These are phyloP conservation scores for Thalia dealbata DNA, from an alignment of 176 grass and related monocot genomes.

Conservation along the genomic window DNA sequence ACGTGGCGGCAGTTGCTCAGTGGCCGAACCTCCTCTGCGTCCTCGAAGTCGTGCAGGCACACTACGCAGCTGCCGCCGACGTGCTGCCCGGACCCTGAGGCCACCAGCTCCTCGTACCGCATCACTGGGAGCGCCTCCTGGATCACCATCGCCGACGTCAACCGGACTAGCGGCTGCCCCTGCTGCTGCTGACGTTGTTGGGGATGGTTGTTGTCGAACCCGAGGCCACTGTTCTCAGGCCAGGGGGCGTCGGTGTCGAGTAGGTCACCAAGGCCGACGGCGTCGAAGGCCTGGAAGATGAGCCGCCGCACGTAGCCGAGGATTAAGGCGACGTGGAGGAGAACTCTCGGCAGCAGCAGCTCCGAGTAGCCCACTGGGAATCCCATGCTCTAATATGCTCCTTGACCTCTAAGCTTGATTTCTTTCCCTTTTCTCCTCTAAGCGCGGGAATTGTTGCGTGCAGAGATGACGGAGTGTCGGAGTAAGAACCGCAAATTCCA, in stretches of 20 bases:
- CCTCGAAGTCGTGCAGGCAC: slow-evolving; percentile 61
- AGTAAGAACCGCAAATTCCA: neutral
- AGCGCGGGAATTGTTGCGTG: neutral
- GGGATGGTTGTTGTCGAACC: neutral
- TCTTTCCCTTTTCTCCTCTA: neutral
- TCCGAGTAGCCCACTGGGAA: slow-evolving; percentile 84
- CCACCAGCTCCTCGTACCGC: slow-evolving; percentile 50
- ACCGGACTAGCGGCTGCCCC: slow-evolving; percentile 27
- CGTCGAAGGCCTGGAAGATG: slow-evolving; percentile 56
- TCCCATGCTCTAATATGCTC: slow-evolving; percentile 34
- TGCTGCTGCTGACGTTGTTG: slow-evolving; percentile 21
- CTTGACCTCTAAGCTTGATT: neutral
- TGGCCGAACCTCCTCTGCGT: slow-evolving; percentile 56
- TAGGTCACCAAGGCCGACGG: slow-evolving; percentile 71
- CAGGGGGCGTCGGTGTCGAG: slow-evolving; percentile 38
- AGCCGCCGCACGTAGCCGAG: slow-evolving; percentile 59
- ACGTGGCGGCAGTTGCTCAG: slow-evolving; percentile 70
- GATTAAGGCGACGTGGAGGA: slow-evolving; percentile 60
- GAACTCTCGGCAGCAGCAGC: slow-evolving; percentile 40
- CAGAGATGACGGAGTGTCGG: neutral
- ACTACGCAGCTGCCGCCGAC: slow-evolving; percentile 51
- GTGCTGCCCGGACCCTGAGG: neutral
- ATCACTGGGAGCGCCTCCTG: slow-evolving; percentile 59
- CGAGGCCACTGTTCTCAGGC: neutral
- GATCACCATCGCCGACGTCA: slow-evolving; percentile 26